Evolutionary conservation across 2,329 filamentous ascomycete genomes (phyloP).

Genomic region (Aspergillus melleus): DNA sequence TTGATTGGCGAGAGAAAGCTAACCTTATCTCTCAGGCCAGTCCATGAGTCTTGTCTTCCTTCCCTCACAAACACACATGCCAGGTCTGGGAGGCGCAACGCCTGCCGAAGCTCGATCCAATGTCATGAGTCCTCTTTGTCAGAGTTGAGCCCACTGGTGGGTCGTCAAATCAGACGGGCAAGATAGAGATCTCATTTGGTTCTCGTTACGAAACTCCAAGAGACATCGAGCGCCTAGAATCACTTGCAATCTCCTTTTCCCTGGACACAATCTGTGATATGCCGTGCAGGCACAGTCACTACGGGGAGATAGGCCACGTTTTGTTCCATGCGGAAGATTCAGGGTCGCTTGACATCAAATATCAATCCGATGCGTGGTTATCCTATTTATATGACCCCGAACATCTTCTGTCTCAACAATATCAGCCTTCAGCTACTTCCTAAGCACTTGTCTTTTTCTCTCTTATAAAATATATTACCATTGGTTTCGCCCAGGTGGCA

Average conservation of each 20-base stretch:
- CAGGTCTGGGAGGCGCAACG: background rate
- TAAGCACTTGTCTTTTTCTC: background rate
- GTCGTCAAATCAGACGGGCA: slow-evolving; percentile 17
- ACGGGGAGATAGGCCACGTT: slow-evolving; percentile 14
- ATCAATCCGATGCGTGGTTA: background rate
- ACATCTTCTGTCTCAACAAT: background rate
- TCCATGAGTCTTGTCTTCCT: background rate
- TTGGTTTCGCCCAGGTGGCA: background rate
- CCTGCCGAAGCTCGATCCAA: background rate
- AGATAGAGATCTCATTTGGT: slow-evolving; percentile 12
- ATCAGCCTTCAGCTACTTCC: background rate
- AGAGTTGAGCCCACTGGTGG: background rate
- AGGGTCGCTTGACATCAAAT: background rate
- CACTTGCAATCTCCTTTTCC: slow-evolving; percentile 11
- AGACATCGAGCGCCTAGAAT: slow-evolving; percentile 2
- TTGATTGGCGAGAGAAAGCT: background rate
- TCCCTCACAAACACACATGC: background rate
- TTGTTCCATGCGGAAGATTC: background rate
- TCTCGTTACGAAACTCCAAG: slow-evolving; percentile 14
- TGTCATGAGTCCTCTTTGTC: background rate
- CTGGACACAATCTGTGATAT: slow-evolving; percentile 5
- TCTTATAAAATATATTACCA: background rate
- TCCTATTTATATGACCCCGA: background rate
- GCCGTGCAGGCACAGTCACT: background rate
- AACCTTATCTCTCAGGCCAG: slow-evolving; percentile 1